phyloP scores from a whole-genome alignment of 108 stramenopile species.

The Fistulifera solaris region DNA sequence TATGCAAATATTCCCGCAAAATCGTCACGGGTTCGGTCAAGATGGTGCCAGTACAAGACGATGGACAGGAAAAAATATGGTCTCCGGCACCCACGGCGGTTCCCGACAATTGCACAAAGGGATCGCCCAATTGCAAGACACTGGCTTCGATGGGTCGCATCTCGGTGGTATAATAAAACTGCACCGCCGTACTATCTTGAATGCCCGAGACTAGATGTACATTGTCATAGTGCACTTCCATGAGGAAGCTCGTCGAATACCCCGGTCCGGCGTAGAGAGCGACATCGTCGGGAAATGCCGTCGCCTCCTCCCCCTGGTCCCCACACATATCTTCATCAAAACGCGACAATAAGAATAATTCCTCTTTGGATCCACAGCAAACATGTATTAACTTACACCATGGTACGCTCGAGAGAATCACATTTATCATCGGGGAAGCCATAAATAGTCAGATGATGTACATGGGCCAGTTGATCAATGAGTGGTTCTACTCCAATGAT shows the following conservation, averaged over 20 bases:
- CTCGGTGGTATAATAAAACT: constrained; percentile 32
- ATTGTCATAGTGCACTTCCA: constrained; percentile 49
- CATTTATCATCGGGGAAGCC: too few relatives aligned
- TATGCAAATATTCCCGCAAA: constrained; percentile 39
- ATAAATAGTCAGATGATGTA: too few relatives aligned
- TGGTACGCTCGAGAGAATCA: too few relatives aligned
- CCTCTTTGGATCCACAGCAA: too few relatives aligned
- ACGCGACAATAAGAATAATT: too few relatives aligned
- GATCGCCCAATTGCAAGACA: constrained; percentile 33
- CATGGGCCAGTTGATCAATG: too few relatives aligned
- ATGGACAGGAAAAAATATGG: constrained; percentile 34
- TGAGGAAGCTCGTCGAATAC: too few relatives aligned
- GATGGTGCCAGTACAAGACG: constrained; percentile 14
- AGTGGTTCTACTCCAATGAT: constrained; percentile 25
- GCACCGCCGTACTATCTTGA: constrained; percentile 36
- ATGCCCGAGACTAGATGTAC: constrained; percentile 11
- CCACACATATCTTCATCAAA: too few relatives aligned
- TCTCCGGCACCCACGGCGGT: constrained; percentile 18
- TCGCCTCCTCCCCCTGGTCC: too few relatives aligned
- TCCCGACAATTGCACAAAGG: constrained; percentile 17
- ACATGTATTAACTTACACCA: too few relatives aligned
- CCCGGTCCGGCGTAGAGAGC: too few relatives aligned
- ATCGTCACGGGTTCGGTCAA: constrained; percentile 28
- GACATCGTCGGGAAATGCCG: too few relatives aligned
- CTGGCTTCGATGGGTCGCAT: constrained; percentile 27